A percentile compares a stretch with the other conserved stretches of the same genome.
These are phyloP conservation scores for Prunus mume DNA, from an alignment of 306 rosid genomes.

Conservation along the genomic window DNA sequence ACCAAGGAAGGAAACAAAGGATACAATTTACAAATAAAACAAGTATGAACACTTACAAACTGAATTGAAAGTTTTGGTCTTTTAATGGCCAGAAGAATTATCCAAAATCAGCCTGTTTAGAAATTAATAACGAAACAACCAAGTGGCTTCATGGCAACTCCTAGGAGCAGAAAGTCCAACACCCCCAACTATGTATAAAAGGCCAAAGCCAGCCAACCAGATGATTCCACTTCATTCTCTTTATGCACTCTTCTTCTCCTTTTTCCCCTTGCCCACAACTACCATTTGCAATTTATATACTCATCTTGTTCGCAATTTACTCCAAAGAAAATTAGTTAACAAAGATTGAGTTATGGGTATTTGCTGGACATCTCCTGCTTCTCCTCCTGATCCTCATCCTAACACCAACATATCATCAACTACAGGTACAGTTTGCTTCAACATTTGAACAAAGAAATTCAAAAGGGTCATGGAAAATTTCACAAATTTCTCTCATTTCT, in stretches of 20 bases:
- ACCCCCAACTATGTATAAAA: neutral
- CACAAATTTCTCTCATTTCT: neutral
- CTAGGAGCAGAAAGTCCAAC: conserved; percentile 7
- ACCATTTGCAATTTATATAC: too few species aligned
- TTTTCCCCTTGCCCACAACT: neutral
- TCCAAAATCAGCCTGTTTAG: neutral
- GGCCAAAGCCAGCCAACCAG: neutral
- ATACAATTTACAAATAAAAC: too few species aligned
- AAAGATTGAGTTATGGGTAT: conserved; percentile 45
- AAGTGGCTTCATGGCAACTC: conserved; percentile 19
- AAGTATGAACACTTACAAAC: too few species aligned
- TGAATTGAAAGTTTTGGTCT: neutral
- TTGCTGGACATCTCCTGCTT: conserved; percentile 44
- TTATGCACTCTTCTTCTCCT: neutral
- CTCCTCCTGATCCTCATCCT: conserved; percentile 13
- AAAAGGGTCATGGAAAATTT: conserved; percentile 6
- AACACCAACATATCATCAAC: conserved; percentile 20
- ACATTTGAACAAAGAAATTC: neutral
- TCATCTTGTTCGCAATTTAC: neutral
- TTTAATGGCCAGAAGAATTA: neutral
- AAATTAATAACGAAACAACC: neutral
- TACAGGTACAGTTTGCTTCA: conserved; percentile 42
- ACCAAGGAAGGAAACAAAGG: neutral
- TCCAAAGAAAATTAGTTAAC: neutral
- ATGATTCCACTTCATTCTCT: neutral